These are phyloP conservation scores for Pleurotus tuoliensis DNA, from an alignment of 768 basidiomycete genomes.

Conservation along the genomic window DNA sequence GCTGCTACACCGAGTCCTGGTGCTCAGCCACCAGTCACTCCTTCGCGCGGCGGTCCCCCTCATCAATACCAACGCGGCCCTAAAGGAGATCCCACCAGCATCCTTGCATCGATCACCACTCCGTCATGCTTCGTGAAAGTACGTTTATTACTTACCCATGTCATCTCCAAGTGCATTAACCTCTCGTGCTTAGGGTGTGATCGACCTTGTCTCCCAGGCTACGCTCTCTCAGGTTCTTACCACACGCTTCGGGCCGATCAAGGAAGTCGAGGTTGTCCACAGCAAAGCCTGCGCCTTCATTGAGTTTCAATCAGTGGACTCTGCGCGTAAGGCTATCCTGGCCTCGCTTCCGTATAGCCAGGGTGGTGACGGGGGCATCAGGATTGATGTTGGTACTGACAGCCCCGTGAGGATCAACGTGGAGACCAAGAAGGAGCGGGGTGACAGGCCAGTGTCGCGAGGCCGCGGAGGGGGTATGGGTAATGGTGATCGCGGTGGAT, in stretches of 20 bases:
- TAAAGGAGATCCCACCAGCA: conserved; percentile 21
- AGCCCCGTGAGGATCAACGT: conserved; percentile 59
- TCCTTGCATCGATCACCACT: conserved; percentile 54
- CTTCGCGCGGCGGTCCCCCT: conserved; percentile 22
- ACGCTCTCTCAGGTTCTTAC: conserved; percentile 49
- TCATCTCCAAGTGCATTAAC: conserved; percentile 6
- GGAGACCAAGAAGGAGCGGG: conserved; percentile 89
- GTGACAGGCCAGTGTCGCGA: conserved; percentile 66
- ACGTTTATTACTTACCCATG: conserved; percentile 12
- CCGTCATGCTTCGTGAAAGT: conserved; percentile 94
- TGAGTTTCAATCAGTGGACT: conserved; percentile 75
- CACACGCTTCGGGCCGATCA: conserved; percentile 73
- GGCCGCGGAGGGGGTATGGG: conserved; percentile 60
- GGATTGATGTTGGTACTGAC: conserved; percentile 53
- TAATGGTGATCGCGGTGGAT: conserved; percentile 48
- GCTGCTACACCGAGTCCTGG: conserved; percentile 25
- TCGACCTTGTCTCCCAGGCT: conserved; percentile 54
- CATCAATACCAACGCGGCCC: conserved; percentile 29
- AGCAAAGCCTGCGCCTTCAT: conserved; percentile 91
- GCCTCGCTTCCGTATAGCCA: conserved; percentile 59
- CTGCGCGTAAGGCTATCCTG: conserved; percentile 82
- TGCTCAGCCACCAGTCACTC: conserved; percentile 26
- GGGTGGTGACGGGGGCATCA: conserved; percentile 90
- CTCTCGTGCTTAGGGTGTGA: conserved; percentile 52
- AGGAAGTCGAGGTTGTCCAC: conserved; percentile 86